Evolutionary conservation across 2,329 filamentous ascomycete genomes (phyloP), one percentile per base, ranked within the genome.

Genomic region (Aspergillus sojae): DNA sequence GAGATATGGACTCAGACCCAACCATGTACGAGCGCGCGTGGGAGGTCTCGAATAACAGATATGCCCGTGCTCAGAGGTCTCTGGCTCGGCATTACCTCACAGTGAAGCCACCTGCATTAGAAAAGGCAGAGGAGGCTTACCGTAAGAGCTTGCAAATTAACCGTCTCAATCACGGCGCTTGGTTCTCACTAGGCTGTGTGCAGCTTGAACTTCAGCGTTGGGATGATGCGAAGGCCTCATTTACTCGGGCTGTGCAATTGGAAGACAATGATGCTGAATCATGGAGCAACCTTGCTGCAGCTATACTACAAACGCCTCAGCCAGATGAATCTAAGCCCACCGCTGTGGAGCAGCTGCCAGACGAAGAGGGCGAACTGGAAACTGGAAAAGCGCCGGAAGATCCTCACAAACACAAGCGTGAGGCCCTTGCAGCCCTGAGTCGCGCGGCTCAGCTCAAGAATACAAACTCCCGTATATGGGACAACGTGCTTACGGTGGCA

Each of bases 381-480:
- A 72, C 65, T 26, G 34, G 58, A n/a, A 59, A 63, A 30, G 60
- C 62, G 5, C 64, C 67, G 5, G 52, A 70, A 59, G 86, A 89
- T 66, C 86, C 88, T 0, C 83, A 87, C 41, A 84, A 84, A 55
- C 83, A 92, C 59, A 85, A 93, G 1, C 81, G 85, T 0, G 92
- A 96, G 74, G 89, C 95, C 0, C 86, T 99, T 0, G 83, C 86
- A 6, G 94, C 95, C 0, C 92, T 96, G 78, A 95, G 96, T 75
- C 90, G 91, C 67, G 95, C 94, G 11, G 93, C 94, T 0, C 85
- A 87, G 5, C 86, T 97, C 28, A 93, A 96, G 57, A 86, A 92
- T 77, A 89, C 93, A 70, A 94, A 94, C 79, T 92, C 91, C 85
- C 89, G 92, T 70, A 97, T 99, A 76, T 98, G 94, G 94, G 92